Percentiles rank a stretch among this genome's conserved stretches.
phyloP scores from a whole-genome alignment of 2,329 filamentous ascomycete genomes.

The Neurospora sp. region DNA sequence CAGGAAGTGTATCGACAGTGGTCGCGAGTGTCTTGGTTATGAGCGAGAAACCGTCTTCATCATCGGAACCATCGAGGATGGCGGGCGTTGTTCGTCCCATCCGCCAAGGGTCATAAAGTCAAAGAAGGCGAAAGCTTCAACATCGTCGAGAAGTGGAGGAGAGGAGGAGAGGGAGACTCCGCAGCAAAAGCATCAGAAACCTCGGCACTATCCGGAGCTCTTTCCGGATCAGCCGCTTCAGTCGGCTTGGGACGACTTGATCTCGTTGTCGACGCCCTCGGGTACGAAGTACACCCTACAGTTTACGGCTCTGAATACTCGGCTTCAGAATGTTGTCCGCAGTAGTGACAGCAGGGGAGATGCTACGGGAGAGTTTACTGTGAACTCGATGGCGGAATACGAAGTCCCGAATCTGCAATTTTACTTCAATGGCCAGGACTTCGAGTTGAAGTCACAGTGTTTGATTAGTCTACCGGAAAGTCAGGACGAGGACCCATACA shows the following conservation, averaged over 20 bases:
- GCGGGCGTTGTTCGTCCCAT: slow-evolving; percentile 47
- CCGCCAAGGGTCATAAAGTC: slow-evolving; percentile 37
- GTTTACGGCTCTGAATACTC: slow-evolving; percentile 36
- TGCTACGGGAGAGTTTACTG: not conserved
- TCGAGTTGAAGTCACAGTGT: slow-evolving; percentile 34
- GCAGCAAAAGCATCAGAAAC: not conserved
- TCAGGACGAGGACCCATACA: slow-evolving; percentile 15
- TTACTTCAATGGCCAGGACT: slow-evolving; percentile 25
- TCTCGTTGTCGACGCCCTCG: slow-evolving; percentile 28
- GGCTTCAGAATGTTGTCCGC: slow-evolving; percentile 26
- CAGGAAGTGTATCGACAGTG: slow-evolving; percentile 48
- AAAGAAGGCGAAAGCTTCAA: slow-evolving; percentile 21
- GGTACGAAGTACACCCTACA: slow-evolving; percentile 29
- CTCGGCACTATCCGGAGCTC: slow-evolving; percentile 14
- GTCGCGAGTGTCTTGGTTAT: slow-evolving; percentile 53
- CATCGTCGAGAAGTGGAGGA: slow-evolving; percentile 15
- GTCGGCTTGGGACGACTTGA: slow-evolving; percentile 41
- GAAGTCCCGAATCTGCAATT: slow-evolving; percentile 28
- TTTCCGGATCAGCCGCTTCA: slow-evolving; percentile 31
- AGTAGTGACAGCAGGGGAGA: not conserved
- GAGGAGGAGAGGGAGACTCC: slow-evolving; percentile 9
- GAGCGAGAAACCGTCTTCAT: slow-evolving; percentile 55
- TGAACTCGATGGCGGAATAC: slow-evolving; percentile 22
- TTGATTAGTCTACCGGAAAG: slow-evolving; percentile 31
- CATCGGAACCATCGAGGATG: slow-evolving; percentile 44